phyloP scores from a whole-genome alignment of 163 green algal species.

The Chloroidium sp. region DNA sequence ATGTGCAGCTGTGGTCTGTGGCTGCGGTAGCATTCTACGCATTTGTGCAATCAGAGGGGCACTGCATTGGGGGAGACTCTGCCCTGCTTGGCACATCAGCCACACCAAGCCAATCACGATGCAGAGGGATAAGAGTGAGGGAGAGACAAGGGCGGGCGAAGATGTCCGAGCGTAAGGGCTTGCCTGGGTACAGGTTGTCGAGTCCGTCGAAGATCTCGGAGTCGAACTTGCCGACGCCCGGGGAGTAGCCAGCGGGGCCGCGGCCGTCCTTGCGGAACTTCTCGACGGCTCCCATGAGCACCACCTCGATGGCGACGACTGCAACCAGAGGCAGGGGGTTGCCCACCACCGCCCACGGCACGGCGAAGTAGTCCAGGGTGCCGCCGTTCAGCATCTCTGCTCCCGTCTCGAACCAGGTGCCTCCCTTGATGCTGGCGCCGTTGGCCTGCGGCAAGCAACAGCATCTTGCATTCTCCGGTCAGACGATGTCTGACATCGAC shows the following conservation, averaged over 20 bases:
- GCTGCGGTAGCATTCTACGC: too few species aligned
- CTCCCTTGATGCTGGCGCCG: constrained; percentile 76
- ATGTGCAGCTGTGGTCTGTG: too few species aligned
- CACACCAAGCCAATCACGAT: too few species aligned
- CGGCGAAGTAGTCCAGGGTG: constrained; percentile 92
- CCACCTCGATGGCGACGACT: constrained; percentile 66
- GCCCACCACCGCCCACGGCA: constrained; percentile 76
- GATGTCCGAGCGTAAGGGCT: too few species aligned
- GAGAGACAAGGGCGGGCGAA: too few species aligned
- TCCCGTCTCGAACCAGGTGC: constrained; percentile 86
- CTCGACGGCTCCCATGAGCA: constrained; percentile 82
- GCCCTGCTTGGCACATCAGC: too few species aligned
- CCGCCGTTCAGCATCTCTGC: constrained; percentile 85
- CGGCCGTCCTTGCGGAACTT: constrained; percentile 47
- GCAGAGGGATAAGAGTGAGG: too few species aligned
- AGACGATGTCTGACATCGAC: not conserved
- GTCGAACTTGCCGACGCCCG: constrained; percentile 84
- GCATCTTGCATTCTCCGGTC: too few species aligned
- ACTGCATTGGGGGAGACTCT: too few species aligned
- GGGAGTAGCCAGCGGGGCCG: constrained; percentile 77
- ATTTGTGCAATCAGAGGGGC: too few species aligned
- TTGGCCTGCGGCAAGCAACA: constrained; percentile 54
- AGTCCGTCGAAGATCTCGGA: constrained; percentile 68
- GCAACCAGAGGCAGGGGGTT: constrained; percentile 84
- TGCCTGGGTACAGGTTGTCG: constrained; percentile 76